Evolutionary conservation across 75 land plant genomes (phyloP).

Genomic region (Cryptomeria japonica): DNA sequence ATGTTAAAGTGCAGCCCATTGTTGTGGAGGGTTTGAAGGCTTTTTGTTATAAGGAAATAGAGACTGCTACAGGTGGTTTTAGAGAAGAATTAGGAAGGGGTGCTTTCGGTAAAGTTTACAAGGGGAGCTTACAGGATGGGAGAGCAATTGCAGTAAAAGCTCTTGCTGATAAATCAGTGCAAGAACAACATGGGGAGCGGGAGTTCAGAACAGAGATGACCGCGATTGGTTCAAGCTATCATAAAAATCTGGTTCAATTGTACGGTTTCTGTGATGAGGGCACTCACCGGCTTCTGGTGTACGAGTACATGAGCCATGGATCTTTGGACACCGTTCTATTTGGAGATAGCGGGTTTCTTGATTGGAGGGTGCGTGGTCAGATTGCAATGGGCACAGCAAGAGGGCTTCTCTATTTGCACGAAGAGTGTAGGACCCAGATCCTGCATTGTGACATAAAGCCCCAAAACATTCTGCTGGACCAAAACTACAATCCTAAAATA

Average conservation of each 20-base stretch:
- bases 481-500: slow-evolving; percentile 28
- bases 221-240: not conserved
- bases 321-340: slow-evolving; percentile 15
- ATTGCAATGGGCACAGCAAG: slow-evolving; percentile 53
- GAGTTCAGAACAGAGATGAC: slow-evolving; percentile 18
- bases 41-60: not conserved
- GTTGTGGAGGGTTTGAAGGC: not conserved
- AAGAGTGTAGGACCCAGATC: slow-evolving; percentile 51
- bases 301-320: slow-evolving; percentile 37
- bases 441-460: slow-evolving; percentile 75
- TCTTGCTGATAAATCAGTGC: not conserved
- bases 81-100: slow-evolving; percentile 31
- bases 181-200: slow-evolving; percentile 17
- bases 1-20: not conserved
- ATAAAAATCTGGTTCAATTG: not conserved
- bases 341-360: slow-evolving; percentile 1
- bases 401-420: slow-evolving; percentile 61
- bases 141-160: slow-evolving; percentile 33
- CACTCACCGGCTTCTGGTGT: slow-evolving; percentile 11
- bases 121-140: slow-evolving; percentile 14
- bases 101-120: slow-evolving; percentile 29
- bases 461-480: slow-evolving; percentile 32
- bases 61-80: slow-evolving; percentile 19
- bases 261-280: not conserved
- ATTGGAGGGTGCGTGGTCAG: slow-evolving; percentile 31